Base-by-base conservation (phyloP, 75 land plant species). In the Azolla pinnata region DNA sequence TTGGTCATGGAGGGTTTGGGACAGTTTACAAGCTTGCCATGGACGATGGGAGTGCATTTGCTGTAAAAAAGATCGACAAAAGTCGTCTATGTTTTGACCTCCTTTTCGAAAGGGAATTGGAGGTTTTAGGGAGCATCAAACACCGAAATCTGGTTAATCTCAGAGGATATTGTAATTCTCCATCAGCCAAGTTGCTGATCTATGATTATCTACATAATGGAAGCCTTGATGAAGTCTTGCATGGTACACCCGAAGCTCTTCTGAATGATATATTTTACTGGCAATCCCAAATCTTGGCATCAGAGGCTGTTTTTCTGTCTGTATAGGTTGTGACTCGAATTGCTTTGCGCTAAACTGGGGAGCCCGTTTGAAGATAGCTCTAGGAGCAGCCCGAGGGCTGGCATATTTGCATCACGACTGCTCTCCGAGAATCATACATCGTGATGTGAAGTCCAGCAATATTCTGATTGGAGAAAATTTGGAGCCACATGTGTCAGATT, bases 1-100 rank as follows among this genome's bases (percentile, higher is more conserved):
- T 91, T 33, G 97, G 97, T 2, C 78, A 86, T 26, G 97, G 97
- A 44, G 97, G 97, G 30, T 91, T 75, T 80, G 97, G 97, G 26
- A 88, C 89, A n/a, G 97, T 88, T 21, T 91, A 87, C 65, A 76
- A 84, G 60, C 81, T 91, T 75, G 85, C 80, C 24, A 91, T 91
- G 97, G 91, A 82, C 62, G 93, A 91, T 57, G 74, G 73, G 54
- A 79, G 74, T 52, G 67, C 74, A 33, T 91, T 82, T 80, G 93
- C 97, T 62, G 97, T 87, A 10, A 91, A 91, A 60, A 80, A 71
- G 44, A 73, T 91, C 57, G 97, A 79, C 33, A 55, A 80, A 8
- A 48, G 77, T 8, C 75, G 83, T 75, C 74, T 80, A 56, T 74
- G 80, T 50, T 80, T 75, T 29, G 86, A 87, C 61, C 66, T 79